Conservation (phyloP, 2,329 filamentous ascomycete genomes). For the Stagonosporopsis vannaccii region DNA sequence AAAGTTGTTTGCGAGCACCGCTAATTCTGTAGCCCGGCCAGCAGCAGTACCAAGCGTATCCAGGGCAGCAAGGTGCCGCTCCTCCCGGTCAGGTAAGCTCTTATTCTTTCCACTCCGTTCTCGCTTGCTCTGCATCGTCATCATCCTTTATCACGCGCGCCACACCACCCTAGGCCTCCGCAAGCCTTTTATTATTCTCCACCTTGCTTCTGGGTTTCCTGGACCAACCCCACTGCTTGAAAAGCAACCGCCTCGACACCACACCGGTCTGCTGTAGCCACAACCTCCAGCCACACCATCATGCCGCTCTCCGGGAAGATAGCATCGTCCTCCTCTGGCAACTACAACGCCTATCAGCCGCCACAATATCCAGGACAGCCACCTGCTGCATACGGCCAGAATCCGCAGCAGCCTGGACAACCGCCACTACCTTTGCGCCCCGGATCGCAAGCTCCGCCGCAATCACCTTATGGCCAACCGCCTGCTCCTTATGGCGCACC, state of each 20-base stretch:
- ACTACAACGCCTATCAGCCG: constrained; percentile 42
- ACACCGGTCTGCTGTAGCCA: constrained; percentile 26
- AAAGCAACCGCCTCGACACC: constrained; percentile 21
- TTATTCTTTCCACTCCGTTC: constrained; percentile 29
- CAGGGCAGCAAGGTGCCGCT: constrained; percentile 57
- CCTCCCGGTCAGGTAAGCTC: constrained; percentile 47
- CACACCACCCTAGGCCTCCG: constrained; percentile 29
- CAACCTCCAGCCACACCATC: constrained; percentile 23
- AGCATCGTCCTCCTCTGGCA: constrained; percentile 23
- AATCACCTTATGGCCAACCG: constrained; percentile 53
- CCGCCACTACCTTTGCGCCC: constrained; percentile 46
- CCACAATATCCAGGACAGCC: constrained; percentile 30
- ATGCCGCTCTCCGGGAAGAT: constrained; percentile 41
- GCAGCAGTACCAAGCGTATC: constrained; percentile 64
- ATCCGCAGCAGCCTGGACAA: constrained; percentile 26
- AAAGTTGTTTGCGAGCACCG: constrained; percentile 22
- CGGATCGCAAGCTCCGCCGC: constrained; percentile 47
- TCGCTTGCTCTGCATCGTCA: constrained; percentile 45
- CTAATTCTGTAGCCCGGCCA: constrained; percentile 53
- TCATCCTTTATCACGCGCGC: constrained; percentile 31
- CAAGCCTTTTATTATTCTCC: constrained; percentile 24
- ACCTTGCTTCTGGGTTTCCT: constrained; percentile 41
- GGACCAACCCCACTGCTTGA: constrained; percentile 23
- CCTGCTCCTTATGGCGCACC: constrained; percentile 47
- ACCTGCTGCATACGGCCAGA: constrained; percentile 39